Conservation (phyloP, 1,284 basidiomycete genomes). For the Tylopilus orsonianus region DNA sequence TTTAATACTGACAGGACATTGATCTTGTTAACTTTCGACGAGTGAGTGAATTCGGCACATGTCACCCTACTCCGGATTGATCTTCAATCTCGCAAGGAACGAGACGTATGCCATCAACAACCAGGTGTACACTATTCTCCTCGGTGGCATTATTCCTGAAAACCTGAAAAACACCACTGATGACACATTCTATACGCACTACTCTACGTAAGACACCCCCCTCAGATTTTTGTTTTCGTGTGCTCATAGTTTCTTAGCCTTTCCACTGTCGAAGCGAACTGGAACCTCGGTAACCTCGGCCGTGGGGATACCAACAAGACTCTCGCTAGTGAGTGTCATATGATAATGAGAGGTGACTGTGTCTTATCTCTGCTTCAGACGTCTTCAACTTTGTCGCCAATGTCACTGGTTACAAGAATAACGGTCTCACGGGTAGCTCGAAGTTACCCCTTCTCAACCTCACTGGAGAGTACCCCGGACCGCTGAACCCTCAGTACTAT, state of each 20-base stretch:
- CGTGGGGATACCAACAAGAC: constrained; percentile 52
- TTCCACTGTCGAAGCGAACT: constrained; percentile 64
- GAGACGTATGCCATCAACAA: constrained; percentile 48
- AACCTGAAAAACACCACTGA: constrained; percentile 47
- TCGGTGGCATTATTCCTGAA: constrained; percentile 52
- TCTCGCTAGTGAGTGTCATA: constrained; percentile 21
- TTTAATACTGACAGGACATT: constrained; percentile 54
- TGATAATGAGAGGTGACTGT: neutral
- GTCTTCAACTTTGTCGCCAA: constrained; percentile 48
- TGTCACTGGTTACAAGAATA: constrained; percentile 37
- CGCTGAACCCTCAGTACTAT: constrained; percentile 37
- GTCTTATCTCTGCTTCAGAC: constrained; percentile 32
- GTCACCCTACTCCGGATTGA: neutral
- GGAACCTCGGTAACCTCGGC: constrained; percentile 58
- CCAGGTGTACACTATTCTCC: constrained; percentile 46
- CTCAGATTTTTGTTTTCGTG: neutral
- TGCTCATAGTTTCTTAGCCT: constrained; percentile 30
- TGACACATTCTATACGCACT: constrained; percentile 62
- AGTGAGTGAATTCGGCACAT: constrained; percentile 17
- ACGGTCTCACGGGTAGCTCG: constrained; percentile 23
- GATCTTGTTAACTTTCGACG: constrained; percentile 54
- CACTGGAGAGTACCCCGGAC: constrained; percentile 30
- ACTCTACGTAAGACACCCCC: constrained; percentile 40
- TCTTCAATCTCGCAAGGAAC: constrained; percentile 38
- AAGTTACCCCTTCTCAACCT: constrained; percentile 35